A percentile compares a stretch with the other conserved stretches of the same genome.
phyloP scores from a whole-genome alignment of 2,329 filamentous ascomycete species.

The Arthroderma sp. region DNA sequence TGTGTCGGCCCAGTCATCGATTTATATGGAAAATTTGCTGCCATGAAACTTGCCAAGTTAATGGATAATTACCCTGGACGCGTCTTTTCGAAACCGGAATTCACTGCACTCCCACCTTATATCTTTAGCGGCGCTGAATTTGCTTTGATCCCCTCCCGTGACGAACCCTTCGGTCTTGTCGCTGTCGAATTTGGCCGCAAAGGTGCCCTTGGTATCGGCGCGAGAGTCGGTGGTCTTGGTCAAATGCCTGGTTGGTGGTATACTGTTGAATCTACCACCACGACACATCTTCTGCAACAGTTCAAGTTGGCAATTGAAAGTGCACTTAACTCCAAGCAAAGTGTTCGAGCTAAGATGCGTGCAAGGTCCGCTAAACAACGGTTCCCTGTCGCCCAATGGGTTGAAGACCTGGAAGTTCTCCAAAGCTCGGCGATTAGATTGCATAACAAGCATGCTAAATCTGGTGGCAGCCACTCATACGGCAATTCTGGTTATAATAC shows the following conservation, averaged over 20 bases:
- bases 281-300: conserved; percentile 49
- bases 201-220: conserved; percentile 53
- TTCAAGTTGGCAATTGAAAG: conserved; percentile 52
- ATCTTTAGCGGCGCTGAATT: conserved; percentile 58
- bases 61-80: conserved; percentile 53
- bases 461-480: too few species aligned
- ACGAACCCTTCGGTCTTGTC: conserved; percentile 56
- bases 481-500: not conserved
- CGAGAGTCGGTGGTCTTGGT: conserved; percentile 53
- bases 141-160: conserved; percentile 53
- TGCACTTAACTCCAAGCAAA: conserved; percentile 44
- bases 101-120: conserved; percentile 52
- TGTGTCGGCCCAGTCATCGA: conserved; percentile 54
- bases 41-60: conserved; percentile 49
- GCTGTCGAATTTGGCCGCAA: conserved; percentile 57
- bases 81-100: conserved; percentile 56
- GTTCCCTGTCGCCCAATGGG: conserved; percentile 55
- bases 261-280: conserved; percentile 52
- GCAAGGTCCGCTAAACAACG: conserved; percentile 51
- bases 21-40: conserved; percentile 54
- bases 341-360: conserved; percentile 49
- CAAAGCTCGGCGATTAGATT: conserved; percentile 48
- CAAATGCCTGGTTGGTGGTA: conserved; percentile 63
- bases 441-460: conserved; percentile 31
- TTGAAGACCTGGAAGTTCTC: conserved; percentile 50